A percentile compares a stretch with the other conserved stretches of the same genome.
phyloP scores from a whole-genome alignment of 1,284 basidiomycete species.

The Tilletiopsis washingtonensis region DNA sequence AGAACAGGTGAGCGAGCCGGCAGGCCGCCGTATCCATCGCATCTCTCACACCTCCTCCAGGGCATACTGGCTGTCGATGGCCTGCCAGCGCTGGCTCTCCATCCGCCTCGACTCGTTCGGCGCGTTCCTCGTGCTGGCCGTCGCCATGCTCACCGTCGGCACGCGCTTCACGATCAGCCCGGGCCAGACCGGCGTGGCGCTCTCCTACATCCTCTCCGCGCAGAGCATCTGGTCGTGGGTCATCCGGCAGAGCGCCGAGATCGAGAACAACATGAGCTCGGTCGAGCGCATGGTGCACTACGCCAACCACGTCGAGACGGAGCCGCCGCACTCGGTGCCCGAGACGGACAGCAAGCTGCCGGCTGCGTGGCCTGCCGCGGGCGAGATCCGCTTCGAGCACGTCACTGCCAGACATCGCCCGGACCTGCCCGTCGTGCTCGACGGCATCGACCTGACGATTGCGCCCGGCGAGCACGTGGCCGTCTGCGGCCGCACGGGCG shows the following conservation, averaged over 20 bases:
- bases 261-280: slow-evolving; percentile 61
- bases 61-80: slow-evolving; percentile 18
- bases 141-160: slow-evolving; percentile 69
- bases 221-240: slow-evolving; percentile 66
- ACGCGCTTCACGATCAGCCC: slow-evolving; percentile 68
- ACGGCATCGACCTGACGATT: slow-evolving; percentile 55
- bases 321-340: slow-evolving; percentile 2
- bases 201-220: slow-evolving; percentile 62
- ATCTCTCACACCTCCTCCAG: too few relatives aligned
- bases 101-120: slow-evolving; percentile 79
- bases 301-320: slow-evolving; percentile 50
- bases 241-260: slow-evolving; percentile 58
- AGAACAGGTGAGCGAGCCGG: slow-evolving; percentile 9
- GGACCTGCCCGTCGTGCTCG: slow-evolving; percentile 52
- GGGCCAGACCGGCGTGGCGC: slow-evolving; percentile 65
- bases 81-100: slow-evolving; percentile 31
- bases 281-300: slow-evolving; percentile 67
- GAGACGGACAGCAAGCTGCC: slow-evolving; percentile 24
- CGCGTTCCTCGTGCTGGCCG: slow-evolving; percentile 56
- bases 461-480: slow-evolving; percentile 27
- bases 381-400: slow-evolving; percentile 21
- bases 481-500: slow-evolving; percentile 29
- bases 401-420: slow-evolving; percentile 58
- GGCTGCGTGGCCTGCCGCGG: slow-evolving; percentile 27
- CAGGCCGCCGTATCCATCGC: slow-evolving; percentile 4